A percentile compares a stretch with the other conserved stretches of the same genome.
Conservation (phyloP, 345 rosid species). For the Punica granatum region DNA sequence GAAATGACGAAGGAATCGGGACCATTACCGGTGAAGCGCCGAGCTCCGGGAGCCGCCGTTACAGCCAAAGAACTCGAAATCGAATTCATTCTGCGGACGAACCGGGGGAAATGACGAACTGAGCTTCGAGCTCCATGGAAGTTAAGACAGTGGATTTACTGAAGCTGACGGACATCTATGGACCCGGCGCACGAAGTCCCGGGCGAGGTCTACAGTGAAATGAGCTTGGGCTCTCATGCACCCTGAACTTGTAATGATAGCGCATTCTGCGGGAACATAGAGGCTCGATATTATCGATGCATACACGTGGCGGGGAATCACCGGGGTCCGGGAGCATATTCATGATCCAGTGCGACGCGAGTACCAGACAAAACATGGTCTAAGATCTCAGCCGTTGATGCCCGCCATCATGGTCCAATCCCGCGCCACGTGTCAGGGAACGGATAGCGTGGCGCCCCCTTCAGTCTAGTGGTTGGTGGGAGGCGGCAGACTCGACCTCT, state of each 20-base stretch:
- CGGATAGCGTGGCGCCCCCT: neutral
- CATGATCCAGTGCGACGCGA: neutral
- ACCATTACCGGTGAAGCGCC: slow-evolving; percentile 6
- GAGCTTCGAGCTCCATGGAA: neutral
- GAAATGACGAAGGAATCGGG: neutral
- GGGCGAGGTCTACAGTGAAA: neutral
- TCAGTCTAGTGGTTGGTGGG: neutral
- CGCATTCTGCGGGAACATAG: neutral
- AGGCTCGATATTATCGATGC: neutral
- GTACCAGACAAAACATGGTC: neutral
- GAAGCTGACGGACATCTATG: neutral
- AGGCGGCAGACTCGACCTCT: slow-evolving; percentile 18
- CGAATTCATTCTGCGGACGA: slow-evolving; percentile 4
- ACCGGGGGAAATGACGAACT: neutral
- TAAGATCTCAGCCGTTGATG: neutral
- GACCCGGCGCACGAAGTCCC: neutral
- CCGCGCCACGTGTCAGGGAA: neutral
- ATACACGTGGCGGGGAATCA: neutral
- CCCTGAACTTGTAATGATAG: neutral
- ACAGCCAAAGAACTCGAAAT: slow-evolving; percentile 6
- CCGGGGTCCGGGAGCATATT: neutral
- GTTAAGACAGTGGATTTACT: slow-evolving; percentile 4
- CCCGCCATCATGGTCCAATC: neutral
- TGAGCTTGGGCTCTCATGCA: neutral
- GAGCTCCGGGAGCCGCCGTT: neutral